Evolutionary conservation across 345 rosid species (phyloP).

Genomic region (Triadica sebifera): DNA sequence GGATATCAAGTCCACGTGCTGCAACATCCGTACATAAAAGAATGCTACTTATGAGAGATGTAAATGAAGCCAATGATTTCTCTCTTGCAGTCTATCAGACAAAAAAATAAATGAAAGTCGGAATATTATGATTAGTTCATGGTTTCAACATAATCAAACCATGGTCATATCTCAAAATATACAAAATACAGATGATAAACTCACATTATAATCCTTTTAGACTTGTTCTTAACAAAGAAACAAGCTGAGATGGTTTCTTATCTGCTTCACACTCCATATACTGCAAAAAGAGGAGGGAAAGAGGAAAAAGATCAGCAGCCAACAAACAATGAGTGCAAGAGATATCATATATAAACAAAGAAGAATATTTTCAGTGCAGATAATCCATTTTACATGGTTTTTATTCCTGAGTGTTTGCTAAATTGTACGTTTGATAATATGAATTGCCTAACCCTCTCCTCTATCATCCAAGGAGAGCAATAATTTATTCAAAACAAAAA

Average conservation of each 20-base stretch:
- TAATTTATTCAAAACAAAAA: neutral
- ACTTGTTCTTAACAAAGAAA: conserved; percentile 58
- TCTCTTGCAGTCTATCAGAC: conserved; percentile 58
- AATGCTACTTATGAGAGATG: conserved; percentile 64
- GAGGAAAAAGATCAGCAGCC: neutral
- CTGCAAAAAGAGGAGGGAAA: conserved; percentile 36
- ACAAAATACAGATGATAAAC: conserved; percentile 38
- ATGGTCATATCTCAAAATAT: conserved; percentile 7
- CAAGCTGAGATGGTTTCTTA: conserved; percentile 76
- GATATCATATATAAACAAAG: neutral
- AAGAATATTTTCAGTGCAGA: neutral
- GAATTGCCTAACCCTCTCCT: neutral
- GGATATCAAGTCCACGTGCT: conserved; percentile 96
- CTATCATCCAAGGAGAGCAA: neutral
- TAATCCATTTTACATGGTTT: neutral
- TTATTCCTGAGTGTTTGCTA: neutral
- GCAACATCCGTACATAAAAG: conserved; percentile 96
- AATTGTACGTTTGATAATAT: neutral
- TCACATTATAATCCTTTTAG: conserved; percentile 80
- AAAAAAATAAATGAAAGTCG: conserved; percentile 17
- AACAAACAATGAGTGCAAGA: neutral
- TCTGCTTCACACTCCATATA: conserved; percentile 92
- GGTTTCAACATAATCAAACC: neutral
- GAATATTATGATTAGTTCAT: conserved; percentile 13
- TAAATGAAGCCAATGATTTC: conserved; percentile 79